A percentile compares a stretch with the other conserved stretches of the same genome.
These are phyloP conservation scores for Xylaria longipes DNA, from an alignment of 495 filamentous ascomycete genomes.

Conservation along the genomic window DNA sequence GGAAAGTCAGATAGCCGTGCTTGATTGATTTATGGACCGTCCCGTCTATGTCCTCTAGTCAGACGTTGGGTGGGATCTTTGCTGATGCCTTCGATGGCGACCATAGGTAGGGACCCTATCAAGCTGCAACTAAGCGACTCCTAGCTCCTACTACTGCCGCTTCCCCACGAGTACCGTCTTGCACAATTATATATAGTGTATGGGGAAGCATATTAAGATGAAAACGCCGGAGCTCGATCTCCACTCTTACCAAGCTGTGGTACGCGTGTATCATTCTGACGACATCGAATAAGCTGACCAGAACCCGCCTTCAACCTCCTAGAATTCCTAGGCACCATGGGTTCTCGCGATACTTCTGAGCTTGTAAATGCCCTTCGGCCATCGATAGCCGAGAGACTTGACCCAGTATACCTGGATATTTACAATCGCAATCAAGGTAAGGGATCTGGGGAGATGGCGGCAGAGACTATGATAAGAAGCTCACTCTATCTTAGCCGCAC, in stretches of 20 bases:
- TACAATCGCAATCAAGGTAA: conserved; percentile 47
- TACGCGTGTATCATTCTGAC: conserved; percentile 21
- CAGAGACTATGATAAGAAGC: background rate
- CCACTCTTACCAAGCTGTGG: background rate
- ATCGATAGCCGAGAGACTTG: conserved; percentile 40
- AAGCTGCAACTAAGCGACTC: background rate
- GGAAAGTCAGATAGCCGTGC: background rate
- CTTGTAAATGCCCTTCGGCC: conserved; percentile 42
- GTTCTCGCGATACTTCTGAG: conserved; percentile 32
- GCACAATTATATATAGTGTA: background rate
- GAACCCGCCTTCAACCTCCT: background rate
- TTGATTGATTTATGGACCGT: background rate
- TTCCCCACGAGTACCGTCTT: background rate
- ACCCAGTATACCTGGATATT: conserved; percentile 44
- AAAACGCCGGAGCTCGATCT: background rate
- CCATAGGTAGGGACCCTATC: background rate
- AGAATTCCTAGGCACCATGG: conserved; percentile 26
- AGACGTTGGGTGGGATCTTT: background rate
- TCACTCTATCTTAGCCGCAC: conserved; percentile 22
- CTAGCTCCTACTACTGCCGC: background rate
- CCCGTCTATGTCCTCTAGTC: background rate
- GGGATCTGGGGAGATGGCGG: background rate
- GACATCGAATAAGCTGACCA: conserved; percentile 11
- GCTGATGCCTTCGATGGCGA: background rate
- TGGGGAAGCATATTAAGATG: conserved; percentile 1